Evolutionary conservation across 1,284 basidiomycete species (phyloP), one percentile per base, ranked within the genome.

Genomic region (Ustilago nuda): DNA sequence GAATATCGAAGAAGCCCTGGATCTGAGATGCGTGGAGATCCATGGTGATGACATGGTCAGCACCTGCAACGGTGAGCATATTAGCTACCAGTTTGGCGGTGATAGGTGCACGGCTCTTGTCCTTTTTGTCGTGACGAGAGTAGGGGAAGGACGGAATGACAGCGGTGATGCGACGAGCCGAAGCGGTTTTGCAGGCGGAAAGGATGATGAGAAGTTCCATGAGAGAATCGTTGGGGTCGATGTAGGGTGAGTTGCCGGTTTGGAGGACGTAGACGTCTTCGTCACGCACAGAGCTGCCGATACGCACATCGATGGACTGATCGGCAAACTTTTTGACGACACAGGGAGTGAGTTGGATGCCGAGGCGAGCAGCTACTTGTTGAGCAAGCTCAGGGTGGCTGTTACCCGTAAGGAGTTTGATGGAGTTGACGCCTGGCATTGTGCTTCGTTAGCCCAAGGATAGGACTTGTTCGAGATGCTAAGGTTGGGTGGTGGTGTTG

Each of bases 1-100:
- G 97, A 79, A 99, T 95, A 87, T 99, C 95, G 86, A 99, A 99
- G 89, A 99, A 99, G 12, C 96, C 96, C 87, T 99, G 96, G 77
- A 99, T 98, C 88, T 99, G 96, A 79, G 93, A 94, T 12, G 96
- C 97, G 86, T 99, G 96, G 46, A 99, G 89, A 86, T 99, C 96
- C 92, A 99, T 95, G 23, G 96, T 99, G 84, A 99, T 99, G 83
- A 99, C 93, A 86, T 99, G 96, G 88, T 99, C 95, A 79, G 94
- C 95, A 35, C 96, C 96, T 15, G 97, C 96, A 32, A 97, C 93
- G 46, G 92, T 93, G 67, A 99, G 89, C 91, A 99, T 95, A 87
- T 98, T 99, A 53, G 96, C 96, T 39, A 95, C 94, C 64, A 99
- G 91, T 89, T 99, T 99, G 66, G 97, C 95, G 1, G 97, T 98